Evolutionary conservation across 2,329 filamentous ascomycete species (phyloP).

Genomic region (Diaporthe citrichinensis): DNA sequence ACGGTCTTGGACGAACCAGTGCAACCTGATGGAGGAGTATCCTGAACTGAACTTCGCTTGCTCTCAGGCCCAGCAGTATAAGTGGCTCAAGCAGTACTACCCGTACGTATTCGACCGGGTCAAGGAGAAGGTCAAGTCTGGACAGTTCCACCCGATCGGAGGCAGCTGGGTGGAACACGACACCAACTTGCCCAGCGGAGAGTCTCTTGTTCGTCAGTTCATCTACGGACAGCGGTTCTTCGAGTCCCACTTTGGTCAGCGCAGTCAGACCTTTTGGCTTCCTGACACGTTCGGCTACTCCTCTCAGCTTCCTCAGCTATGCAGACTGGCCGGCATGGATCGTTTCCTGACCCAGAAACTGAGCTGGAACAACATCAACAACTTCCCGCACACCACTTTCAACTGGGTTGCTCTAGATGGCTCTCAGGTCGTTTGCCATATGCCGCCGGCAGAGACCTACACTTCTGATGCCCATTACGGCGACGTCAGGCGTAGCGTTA

Average conservation of each 20-base stretch:
- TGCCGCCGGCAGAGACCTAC: slow-evolving; percentile 96
- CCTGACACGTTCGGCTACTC: slow-evolving; percentile 99
- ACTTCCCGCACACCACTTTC: slow-evolving; percentile 98
- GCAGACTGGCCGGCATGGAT: slow-evolving; percentile 93
- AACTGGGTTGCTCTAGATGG: slow-evolving; percentile 98
- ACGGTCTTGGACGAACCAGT: slow-evolving; percentile 96
- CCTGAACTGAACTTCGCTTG: slow-evolving; percentile 93
- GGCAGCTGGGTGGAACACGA: slow-evolving; percentile 99
- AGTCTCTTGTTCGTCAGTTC: slow-evolving; percentile 94
- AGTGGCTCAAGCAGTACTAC: slow-evolving; percentile 94
- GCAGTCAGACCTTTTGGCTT: slow-evolving; percentile 95
- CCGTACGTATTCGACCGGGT: slow-evolving; percentile 91
- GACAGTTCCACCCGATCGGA: slow-evolving; percentile 93
- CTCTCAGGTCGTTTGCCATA: slow-evolving; percentile 96
- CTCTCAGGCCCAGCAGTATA: slow-evolving; percentile 97
- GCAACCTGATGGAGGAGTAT: slow-evolving; percentile 94
- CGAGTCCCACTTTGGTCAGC: slow-evolving; percentile 89
- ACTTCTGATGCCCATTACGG: slow-evolving; percentile 95
- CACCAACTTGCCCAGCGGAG: slow-evolving; percentile 96
- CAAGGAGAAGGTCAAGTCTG: slow-evolving; percentile 90
- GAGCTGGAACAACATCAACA: slow-evolving; percentile 99
- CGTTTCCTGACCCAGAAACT: slow-evolving; percentile 98
- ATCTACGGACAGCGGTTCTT: slow-evolving; percentile 96
- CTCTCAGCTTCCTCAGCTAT: slow-evolving; percentile 92
- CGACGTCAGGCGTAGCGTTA: slow-evolving; percentile 89